phyloP scores from a whole-genome alignment of 495 filamentous ascomycete genomes.

The Lepidopterella palustris region DNA sequence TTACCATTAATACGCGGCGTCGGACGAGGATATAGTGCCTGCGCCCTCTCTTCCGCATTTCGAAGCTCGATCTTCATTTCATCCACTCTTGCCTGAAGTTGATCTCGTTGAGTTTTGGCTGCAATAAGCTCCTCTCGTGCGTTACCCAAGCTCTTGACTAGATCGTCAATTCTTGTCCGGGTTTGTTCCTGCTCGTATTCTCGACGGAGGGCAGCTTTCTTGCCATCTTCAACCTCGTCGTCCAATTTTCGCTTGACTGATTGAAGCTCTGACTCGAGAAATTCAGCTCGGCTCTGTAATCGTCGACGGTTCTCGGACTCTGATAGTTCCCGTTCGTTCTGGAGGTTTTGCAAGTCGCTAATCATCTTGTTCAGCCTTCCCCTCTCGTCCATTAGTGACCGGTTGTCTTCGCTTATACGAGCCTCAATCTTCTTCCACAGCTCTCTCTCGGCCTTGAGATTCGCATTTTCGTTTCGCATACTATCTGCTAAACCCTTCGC shows the following conservation, averaged over 20 bases:
- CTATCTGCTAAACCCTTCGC: conserved; percentile 73
- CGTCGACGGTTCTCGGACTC: conserved; percentile 75
- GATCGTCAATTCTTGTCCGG: conserved; percentile 83
- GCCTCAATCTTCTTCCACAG: conserved; percentile 89
- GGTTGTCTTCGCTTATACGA: conserved; percentile 77
- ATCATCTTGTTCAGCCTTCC: conserved; percentile 71
- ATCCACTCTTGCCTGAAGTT: conserved; percentile 77
- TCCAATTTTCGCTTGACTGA: conserved; percentile 75
- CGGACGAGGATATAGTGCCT: conserved; percentile 67
- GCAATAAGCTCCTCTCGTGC: conserved; percentile 76
- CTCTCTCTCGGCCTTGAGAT: conserved; percentile 86
- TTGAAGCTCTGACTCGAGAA: conserved; percentile 68
- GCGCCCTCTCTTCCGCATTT: conserved; percentile 77
- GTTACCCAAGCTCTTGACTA: conserved; percentile 67
- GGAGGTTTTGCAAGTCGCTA: conserved; percentile 71
- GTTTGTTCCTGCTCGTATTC: conserved; percentile 82
- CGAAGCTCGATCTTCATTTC: conserved; percentile 82
- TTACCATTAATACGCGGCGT: conserved; percentile 48
- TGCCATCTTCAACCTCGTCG: conserved; percentile 74
- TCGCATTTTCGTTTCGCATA: conserved; percentile 82
- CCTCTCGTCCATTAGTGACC: conserved; percentile 74
- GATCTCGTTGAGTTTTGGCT: conserved; percentile 77
- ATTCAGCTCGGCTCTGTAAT: conserved; percentile 67
- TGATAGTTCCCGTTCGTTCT: conserved; percentile 81
- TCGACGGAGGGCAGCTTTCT: conserved; percentile 69